Base-by-base conservation (phyloP, 768 basidiomycete genomes). In the Amanita rubescens region DNA sequence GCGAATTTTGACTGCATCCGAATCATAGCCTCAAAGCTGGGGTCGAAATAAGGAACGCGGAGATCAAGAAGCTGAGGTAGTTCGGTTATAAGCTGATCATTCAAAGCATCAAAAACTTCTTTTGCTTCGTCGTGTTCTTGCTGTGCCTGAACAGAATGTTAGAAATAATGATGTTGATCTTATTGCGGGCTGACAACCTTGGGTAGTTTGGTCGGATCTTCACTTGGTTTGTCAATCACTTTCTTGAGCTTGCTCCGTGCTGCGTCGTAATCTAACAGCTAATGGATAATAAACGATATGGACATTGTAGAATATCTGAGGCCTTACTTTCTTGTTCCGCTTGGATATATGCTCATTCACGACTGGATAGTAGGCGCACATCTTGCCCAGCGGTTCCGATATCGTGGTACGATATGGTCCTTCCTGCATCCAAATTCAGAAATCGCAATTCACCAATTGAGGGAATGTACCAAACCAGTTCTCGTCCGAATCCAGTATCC, bases 1-100 rank as follows among this genome's bases (percentile, higher is more conserved):
- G 95, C 94, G 65, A 98, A 98, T 64, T 94, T 94, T 64, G 90
- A 82, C 64, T 99, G 96, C 83, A 96, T 90, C 27, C 96, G 81
- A 58, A 94, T 93, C 95, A 98, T 98, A 43, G 95, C 91, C 71
- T 98, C 96, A 66, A 98, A 98, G 60, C 90, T 94, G 4, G 96
- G 96, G 67, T 98, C 96, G 58, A 98, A 94, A 76, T 91, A 99
- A 0, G 96, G 96, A 22, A 99, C 89, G 35, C 96, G 90, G 17
- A 97, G 82, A 63, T 97, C 94, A 47, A 98, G 80, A 38, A 99
- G 73, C 60, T 94, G 85, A 0, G 96, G 96, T 14, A 99, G 76
- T 62, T 98, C 96, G 24, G 76, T 70, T 59, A 95, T 87, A 62
- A 98, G 82, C 61, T 97, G 93, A 37, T 89, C 84, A 65, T 99